Base-by-base conservation (phyloP, 2,329 filamentous ascomycete species). In the Epicoccum sorghinum region DNA sequence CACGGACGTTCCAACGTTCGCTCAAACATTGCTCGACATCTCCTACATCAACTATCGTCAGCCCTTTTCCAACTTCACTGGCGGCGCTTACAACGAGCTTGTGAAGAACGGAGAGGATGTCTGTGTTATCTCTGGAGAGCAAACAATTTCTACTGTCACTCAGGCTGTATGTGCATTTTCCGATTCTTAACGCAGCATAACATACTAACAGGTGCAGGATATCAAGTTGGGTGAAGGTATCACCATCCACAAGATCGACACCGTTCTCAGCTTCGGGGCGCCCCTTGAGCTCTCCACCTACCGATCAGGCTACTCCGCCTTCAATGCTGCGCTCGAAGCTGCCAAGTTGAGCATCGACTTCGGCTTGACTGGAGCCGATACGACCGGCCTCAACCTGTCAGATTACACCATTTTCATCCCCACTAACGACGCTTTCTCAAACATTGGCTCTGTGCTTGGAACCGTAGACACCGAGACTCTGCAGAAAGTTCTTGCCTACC, bases 401-500 rank as follows among this genome's bases (percentile, higher is more conserved):
- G 92, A 93, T 73, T 84, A 87, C 66, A 96, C 92, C 0, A 77
- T 93, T 47, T 95, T 96, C 62, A 88, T 89, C 1, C 92, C 92
- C 0, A 86, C 83, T 1, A 84, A 96, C 71, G 77, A 80, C 41
- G 91, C 91, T 0, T 93, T 96, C 66, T 83, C 87, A 38, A 81
- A 81, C 69, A 79, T 85, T 27, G 66, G 65, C 44, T 68, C 66
- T 3, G 59, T 66, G 13, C 52, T 69, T 2, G 52, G 52, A 18
- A 47, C 56, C 2, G 64, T 58, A 5, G 59, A 67, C 30, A n/a
- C 60, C 9, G 40, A 47, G 4, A 68, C 64, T 4, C 52, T 69
- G 2, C 61, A 60, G 47, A 52, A 61, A 2, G 66, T 67, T 10
- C 65, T 69, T n/a, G 47, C 54, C 8, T 65, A 67, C 60, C 66